Percentiles rank a stretch among this genome's conserved stretches.
These are phyloP conservation scores for Penicillium glabrum DNA, from an alignment of 2,329 filamentous ascomycete genomes.

Conservation along the genomic window DNA sequence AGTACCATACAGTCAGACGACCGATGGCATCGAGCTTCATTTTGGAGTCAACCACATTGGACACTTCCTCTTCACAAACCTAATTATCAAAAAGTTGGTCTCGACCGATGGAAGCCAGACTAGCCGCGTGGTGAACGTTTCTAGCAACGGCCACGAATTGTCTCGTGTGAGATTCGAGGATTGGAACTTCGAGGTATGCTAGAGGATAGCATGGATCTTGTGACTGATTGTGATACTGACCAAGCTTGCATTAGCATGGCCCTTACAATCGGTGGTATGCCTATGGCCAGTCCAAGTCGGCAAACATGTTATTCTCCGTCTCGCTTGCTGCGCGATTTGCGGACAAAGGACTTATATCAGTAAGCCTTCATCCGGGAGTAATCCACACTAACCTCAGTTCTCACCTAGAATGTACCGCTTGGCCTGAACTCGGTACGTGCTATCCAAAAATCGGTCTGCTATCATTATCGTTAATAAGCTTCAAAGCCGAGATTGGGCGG, in stretches of 20 bases:
- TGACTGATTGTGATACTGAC: not conserved
- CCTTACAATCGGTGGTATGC: constrained; percentile 34
- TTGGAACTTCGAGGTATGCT: constrained; percentile 43
- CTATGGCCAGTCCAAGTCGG: constrained; percentile 50
- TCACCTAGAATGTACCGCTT: constrained; percentile 12
- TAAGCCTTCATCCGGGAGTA: constrained; percentile 30
- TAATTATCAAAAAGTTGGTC: constrained; percentile 35
- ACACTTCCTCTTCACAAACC: constrained; percentile 42
- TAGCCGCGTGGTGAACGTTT: constrained; percentile 43
- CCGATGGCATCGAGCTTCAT: constrained; percentile 40
- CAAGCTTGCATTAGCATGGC: constrained; percentile 10
- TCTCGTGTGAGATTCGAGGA: constrained; percentile 46
- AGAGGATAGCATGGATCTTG: not conserved
- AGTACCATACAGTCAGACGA: constrained; percentile 25
- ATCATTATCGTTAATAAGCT: not conserved
- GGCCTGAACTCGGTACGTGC: constrained; percentile 3
- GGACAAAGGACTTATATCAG: constrained; percentile 20
- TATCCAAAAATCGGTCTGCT: not conserved
- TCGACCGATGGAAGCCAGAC: constrained; percentile 24
- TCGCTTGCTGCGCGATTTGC: constrained; percentile 33
- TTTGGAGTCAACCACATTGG: constrained; percentile 42
- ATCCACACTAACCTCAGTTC: constrained; percentile 22
- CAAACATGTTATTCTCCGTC: constrained; percentile 46
- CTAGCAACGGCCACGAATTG: constrained; percentile 47
- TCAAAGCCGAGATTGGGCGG: not conserved